Percentiles rank a stretch among this genome's conserved stretches.
Evolutionary conservation across 331 rosid genomes (phyloP).

Genomic region (Malus hybrid): DNA sequence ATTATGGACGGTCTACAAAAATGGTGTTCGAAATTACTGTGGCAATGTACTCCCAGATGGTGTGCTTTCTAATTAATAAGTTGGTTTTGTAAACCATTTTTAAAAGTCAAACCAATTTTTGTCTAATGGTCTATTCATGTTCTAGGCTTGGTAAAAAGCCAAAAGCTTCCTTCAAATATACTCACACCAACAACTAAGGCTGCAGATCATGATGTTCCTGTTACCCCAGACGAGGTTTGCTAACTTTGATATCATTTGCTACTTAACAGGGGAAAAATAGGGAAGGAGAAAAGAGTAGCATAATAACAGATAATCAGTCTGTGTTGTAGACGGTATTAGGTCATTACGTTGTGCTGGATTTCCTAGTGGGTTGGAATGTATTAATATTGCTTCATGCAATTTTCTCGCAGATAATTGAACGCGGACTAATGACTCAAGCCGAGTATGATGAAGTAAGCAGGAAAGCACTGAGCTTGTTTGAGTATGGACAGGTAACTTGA

Average conservation of each 20-base stretch:
- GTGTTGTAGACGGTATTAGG: neutral
- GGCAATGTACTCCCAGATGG: slow-evolving; percentile 84
- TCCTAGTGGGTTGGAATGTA: neutral
- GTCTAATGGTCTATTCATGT: slow-evolving; percentile 17
- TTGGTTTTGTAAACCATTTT: neutral
- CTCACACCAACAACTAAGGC: slow-evolving; percentile 98
- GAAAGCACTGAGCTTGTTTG: slow-evolving; percentile 68
- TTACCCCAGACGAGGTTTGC: slow-evolving; percentile 79
- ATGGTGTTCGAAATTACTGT: slow-evolving; percentile 73
- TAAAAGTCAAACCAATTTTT: neutral
- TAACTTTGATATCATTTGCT: neutral
- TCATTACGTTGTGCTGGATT: neutral
- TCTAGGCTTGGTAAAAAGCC: slow-evolving; percentile 79
- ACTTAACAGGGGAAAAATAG: neutral
- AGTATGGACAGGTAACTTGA: slow-evolving; percentile 76
- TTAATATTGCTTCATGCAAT: slow-evolving; percentile 7
- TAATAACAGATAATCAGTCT: neutral
- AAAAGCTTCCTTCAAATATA: slow-evolving; percentile 66
- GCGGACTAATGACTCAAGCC: slow-evolving; percentile 68
- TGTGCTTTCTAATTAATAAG: slow-evolving; percentile 15
- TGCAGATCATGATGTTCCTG: slow-evolving; percentile 82
- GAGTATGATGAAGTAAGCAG: slow-evolving; percentile 78
- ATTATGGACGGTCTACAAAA: slow-evolving; percentile 85
- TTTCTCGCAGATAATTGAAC: slow-evolving; percentile 53
- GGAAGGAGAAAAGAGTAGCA: neutral